phyloP scores from a whole-genome alignment of 352 stramenopile species.

The Globisporangium irregulare region DNA sequence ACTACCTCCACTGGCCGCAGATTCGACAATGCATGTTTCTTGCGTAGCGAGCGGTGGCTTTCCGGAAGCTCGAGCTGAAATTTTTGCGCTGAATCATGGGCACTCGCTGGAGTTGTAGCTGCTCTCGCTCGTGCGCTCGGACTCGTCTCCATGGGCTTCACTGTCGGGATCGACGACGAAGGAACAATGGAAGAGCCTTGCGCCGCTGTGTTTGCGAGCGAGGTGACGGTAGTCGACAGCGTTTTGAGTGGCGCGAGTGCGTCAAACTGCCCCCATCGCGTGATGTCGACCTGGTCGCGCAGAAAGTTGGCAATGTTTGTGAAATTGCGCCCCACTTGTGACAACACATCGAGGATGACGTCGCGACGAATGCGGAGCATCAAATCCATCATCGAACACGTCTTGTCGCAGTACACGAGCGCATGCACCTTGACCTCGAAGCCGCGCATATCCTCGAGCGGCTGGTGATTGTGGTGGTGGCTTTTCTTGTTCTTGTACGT shows the following conservation, averaged over 20 bases:
- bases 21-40: slow-evolving; percentile 23
- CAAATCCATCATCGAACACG: slow-evolving; percentile 71
- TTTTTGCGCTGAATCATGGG: slow-evolving; percentile 18
- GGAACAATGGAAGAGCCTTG: slow-evolving; percentile 7
- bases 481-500: slow-evolving; percentile 83
- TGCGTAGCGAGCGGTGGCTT: slow-evolving; percentile 38
- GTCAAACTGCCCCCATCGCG: slow-evolving; percentile 66
- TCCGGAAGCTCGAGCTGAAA: slow-evolving; percentile 49
- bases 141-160: slow-evolving; percentile 18
- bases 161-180: slow-evolving; percentile 14
- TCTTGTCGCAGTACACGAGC: slow-evolving; percentile 87
- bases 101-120: slow-evolving; percentile 6
- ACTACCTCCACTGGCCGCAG: slow-evolving; percentile 5
- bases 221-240: slow-evolving; percentile 27
- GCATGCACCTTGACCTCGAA: slow-evolving; percentile 85
- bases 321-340: slow-evolving; percentile 83
- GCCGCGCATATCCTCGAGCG: slow-evolving; percentile 83
- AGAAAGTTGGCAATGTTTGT: slow-evolving; percentile 84
- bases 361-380: slow-evolving; percentile 72
- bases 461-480: slow-evolving; percentile 27
- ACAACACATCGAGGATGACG: slow-evolving; percentile 79
- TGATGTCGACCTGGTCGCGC: slow-evolving; percentile 73
- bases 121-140: slow-evolving; percentile 7
- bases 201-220: slow-evolving; percentile 24
- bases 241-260: slow-evolving; percentile 59